Base-by-base conservation (phyloP, 1,284 basidiomycete genomes). In the Ustilago curta region DNA sequence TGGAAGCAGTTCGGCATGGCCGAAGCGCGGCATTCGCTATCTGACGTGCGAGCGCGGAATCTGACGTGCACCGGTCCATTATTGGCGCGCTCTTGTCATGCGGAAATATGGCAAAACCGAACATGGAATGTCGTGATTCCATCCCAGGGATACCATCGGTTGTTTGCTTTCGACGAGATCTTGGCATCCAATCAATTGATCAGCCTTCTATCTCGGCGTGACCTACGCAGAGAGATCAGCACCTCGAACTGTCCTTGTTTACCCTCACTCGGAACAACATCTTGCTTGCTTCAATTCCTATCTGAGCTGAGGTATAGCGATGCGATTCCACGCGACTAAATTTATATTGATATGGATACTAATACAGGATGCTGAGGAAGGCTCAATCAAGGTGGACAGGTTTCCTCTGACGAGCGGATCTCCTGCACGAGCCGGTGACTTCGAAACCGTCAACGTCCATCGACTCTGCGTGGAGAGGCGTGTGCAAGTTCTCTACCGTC, bases 351-450 rank as follows among this genome's bases (percentile, higher is more conserved):
- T 37, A 14, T 14, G 35, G 35, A 37, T 37, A 37, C 35, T 14
- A 37, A 37, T 37, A 37, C 35, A 37, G 2, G 35, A 37, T 4
- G 14, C 3, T 37, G 11, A 4, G 11, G 35, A 37, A 16, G 1
- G 12, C 43, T 67, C 57, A 70, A 32, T 70, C 68, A 16, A 70
- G 54, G 12, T 70, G 47, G 39, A 65, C 68, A 12, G 61, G 68
- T 31, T 65, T 70, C 25, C 68, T 51, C 32, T 60, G 68, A 29
- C 68, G 61, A 19, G 68, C 59, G 4, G 56, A 57, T 27, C 58
- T 43, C 19, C 68, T 65, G 12, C 58, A 47, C 5, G 62, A 65
- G 3, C 58, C 57, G 6, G 58, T 65, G 8, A 65, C 59, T 11
- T 70, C 62, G 40, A 68, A 68, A 3, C 59, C 69, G 27, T 71